phyloP scores from a whole-genome alignment of 2,329 filamentous ascomycete species.

The Aureobasidium sp. region DNA sequence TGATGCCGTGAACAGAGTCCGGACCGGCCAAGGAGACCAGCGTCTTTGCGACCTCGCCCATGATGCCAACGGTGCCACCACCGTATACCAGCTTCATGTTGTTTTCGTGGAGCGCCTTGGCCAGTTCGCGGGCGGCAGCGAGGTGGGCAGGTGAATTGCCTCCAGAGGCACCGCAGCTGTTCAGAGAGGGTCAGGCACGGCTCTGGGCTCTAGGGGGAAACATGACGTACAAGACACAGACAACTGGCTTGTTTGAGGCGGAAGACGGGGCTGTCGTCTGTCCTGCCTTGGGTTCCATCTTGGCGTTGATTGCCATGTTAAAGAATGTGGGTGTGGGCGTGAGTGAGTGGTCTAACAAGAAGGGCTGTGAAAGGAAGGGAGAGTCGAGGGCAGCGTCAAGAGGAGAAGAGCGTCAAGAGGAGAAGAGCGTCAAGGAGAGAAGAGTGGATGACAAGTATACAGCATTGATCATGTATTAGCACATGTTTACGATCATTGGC shows the following conservation, averaged over 20 bases:
- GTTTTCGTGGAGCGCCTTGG: slow-evolving; percentile 63
- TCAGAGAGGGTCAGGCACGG: slow-evolving; percentile 19
- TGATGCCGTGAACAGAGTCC: slow-evolving; percentile 81
- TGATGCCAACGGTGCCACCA: slow-evolving; percentile 87
- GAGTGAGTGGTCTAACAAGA: neutral
- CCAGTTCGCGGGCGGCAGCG: slow-evolving; percentile 70
- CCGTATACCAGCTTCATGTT: slow-evolving; percentile 87
- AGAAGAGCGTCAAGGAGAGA: neutral
- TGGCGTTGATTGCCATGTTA: slow-evolving; percentile 18
- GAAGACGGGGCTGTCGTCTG: neutral
- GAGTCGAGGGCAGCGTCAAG: neutral
- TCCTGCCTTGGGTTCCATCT: slow-evolving; percentile 14
- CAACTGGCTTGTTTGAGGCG: slow-evolving; percentile 50
- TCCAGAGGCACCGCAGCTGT: slow-evolving; percentile 70
- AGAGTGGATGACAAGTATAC: neutral
- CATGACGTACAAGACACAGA: slow-evolving; percentile 72
- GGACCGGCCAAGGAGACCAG: slow-evolving; percentile 79
- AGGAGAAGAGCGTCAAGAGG: neutral
- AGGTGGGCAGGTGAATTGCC: slow-evolving; percentile 70
- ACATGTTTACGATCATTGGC: slow-evolving; percentile 14
- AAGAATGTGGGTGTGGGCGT: neutral
- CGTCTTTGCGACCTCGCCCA: slow-evolving; percentile 87
- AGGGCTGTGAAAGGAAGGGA: neutral
- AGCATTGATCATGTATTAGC: neutral
- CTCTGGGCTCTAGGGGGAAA: neutral